Evolutionary conservation across 2,329 filamentous ascomycete species (phyloP), one percentile per base, ranked within the genome.

Genomic region (Calonectria honghensis): DNA sequence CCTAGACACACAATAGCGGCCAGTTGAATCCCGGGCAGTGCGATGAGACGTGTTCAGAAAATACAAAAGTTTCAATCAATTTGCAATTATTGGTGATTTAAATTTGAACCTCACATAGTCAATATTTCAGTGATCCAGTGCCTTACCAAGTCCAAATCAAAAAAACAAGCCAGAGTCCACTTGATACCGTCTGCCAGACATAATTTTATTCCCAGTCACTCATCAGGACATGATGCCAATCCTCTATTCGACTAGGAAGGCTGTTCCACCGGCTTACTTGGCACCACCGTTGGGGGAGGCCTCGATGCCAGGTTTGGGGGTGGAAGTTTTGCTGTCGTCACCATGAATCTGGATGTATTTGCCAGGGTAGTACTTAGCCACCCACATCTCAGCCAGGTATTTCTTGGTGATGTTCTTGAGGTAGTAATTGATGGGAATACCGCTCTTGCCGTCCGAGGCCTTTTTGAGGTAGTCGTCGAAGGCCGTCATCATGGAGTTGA

Each of bases 361-460:
- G 3, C 75, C 75, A 4, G 75, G 76, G 20, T 29, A 77, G 18
- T 78, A 78, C 16, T 76, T 75, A 7, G 76, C 73, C n/a, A 57
- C 67, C 75, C 76, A 78, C 68, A 76, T 78, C 45, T 79, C 18
- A 1, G 73, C 75, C 72, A 77, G 41, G 73, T 75, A 76, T n/a
- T 70, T 65, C 50, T 76, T 32, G 45, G 70, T 41, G 3, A 78
- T 77, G 1, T 78, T 67, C 51, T 78, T 77, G 14, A 79, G 50
- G 35, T 75, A 79, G 45, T 77, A 79, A 66, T 77, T 79, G 13
- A 79, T 70, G 2, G 77, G 67, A 16, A 77, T 48, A 6, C 77
- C 72, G 20, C 39, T 11, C 2, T 31, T 52, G 9, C 65, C 72
- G 6, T 77, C 59, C 0, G 41, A 16, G 0, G 64, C 73, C 45